Evolutionary conservation across 257 asterid species (phyloP), one percentile per base, ranked within the genome.

Genomic region (Ophiorrhiza pumila): DNA sequence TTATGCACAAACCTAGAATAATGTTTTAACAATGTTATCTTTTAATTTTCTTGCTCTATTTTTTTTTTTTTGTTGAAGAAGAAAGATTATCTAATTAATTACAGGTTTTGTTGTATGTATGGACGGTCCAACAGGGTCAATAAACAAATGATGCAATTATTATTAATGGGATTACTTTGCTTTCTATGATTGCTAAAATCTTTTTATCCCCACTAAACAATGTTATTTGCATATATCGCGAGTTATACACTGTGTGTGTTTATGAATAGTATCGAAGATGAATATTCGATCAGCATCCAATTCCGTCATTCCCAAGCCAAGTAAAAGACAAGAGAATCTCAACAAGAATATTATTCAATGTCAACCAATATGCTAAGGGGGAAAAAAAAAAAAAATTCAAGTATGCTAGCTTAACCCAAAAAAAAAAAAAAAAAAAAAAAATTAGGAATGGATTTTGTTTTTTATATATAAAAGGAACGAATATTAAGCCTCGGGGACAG

Each of bases 111-210:
- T 64, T 64, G 20, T 34, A 2, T 35, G 22, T 32, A 42, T 12
- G 34, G 25, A 29, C 25, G 12, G 18, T 25, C 18, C 35, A 56
- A 25, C n/a, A 25, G 9, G 59, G 27, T 10, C 13, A 49, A 50
- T 20, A 68, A 68, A 50, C 72, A 47, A 32, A 31, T 20, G 71
- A 68, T 27, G 61, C 42, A 68, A 47, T 46, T 18, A 7, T 56
- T 11, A 25, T 0, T 11, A 12, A 34, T 2, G 61, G 17, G 25
- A 56, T 0, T n/a, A 2, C 25, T 25, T 11, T 23, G 7, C 8
- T 27, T 57, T 29, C 20, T 27, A 15, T 57, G 65, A 15, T 15
- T 0, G 18, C 43, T 7, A 34, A 7, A 59, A 32, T 6, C 5
- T 39, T 39, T 41, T 35, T 18, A 2, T 20, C 5, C 5, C 9